Evolutionary conservation across 1,139 yeast species (phyloP), one percentile per base, ranked within the genome.

Genomic region (Pneumocystis sp.): DNA sequence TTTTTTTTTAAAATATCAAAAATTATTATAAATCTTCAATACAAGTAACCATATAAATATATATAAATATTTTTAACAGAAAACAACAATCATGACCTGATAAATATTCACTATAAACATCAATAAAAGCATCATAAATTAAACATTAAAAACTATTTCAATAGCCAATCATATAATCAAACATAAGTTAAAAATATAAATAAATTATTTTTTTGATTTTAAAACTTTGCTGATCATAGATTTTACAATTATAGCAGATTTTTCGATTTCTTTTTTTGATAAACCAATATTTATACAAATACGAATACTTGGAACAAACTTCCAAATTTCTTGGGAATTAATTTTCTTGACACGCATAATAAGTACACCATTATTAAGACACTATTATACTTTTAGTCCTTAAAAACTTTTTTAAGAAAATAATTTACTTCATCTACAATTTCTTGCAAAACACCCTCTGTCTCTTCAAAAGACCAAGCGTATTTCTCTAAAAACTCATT

Each of bases 261-360:
- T 68, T 60, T 75, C 76, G 65, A 86, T 75, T 69, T 89, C 95
- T n/a, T 77, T 75, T 45, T 74, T 73, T 1, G 81, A 73, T 67
- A 85, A 81, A 2, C 83, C 85, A 50, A 80, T 78, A 71, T 83
- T 86, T 63, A 87, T 75, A 70, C 82, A 79, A 17, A 90, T 73
- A 70, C 85, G 81, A 71, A 91, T 79, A 70, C 87, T 86, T 39
- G 95, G 96, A 64, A 83, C 81, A 61, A 88, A 80, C 3, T 96
- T 95, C 69, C 88, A 80, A 66, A 84, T 77, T 73, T 91, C 97
- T 72, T 86, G 95, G 70, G 83, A 85, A 66, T 85, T 78, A 21
- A 89, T 80, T 67, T 83, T 80, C 68, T 86, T 85, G 19, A 88
- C 81, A 73, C 96, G 83, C 17, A 91, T 80, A 64, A 90, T 79